Base-by-base conservation (phyloP, 495 filamentous ascomycete genomes). In the Neurospora sp. region DNA sequence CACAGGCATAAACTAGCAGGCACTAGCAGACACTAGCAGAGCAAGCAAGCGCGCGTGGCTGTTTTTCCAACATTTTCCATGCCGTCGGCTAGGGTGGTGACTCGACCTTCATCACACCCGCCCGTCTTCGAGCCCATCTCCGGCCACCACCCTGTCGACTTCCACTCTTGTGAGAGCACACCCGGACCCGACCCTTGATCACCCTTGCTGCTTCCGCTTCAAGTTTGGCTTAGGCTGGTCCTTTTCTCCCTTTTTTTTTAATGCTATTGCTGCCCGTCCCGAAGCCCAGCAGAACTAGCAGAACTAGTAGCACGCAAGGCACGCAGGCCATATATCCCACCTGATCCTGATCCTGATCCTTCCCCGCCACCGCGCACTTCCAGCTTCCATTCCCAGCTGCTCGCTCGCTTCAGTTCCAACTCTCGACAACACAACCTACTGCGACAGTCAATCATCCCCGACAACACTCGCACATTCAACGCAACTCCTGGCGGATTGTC, bases 41-140 rank as follows among this genome's bases (percentile, higher is more conserved):
- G 16, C 35, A n/a, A 66, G 27, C 71, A 59, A 46, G 71, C 42
- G 35, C 44, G 42, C 40, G 71, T 66, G 44, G 42, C 42, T 44
- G 71, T 41, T 71, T 73, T 76, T 77, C 78, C 78, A 80, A 74
- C 77, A 80, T 76, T 77, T 79, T 76, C 77, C 76, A 74, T 75
- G 40, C 27, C 54, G 54, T 62, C 54, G 40, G 70, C 74, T 74
- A 37, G 71, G 70, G 71, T 44, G 35, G 69, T 70, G 46, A 70
- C 69, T 72, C 70, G 39, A 44, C 16, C 23, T 35, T 39, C 9
- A 16, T 23, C 69, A 66, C 12, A 16, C 23, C 70, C 38, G 20
- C 20, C 44, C 40, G 20, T 23, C 66, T 73, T 40, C 35, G 35
- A 37, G 27, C 69, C 71, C 71, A 59, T 31, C 76, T 74, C 71